Percentiles rank a stretch among this genome's conserved stretches.
Conservation (phyloP, 305 asterid species). For the Fraxinus angustifolia region DNA sequence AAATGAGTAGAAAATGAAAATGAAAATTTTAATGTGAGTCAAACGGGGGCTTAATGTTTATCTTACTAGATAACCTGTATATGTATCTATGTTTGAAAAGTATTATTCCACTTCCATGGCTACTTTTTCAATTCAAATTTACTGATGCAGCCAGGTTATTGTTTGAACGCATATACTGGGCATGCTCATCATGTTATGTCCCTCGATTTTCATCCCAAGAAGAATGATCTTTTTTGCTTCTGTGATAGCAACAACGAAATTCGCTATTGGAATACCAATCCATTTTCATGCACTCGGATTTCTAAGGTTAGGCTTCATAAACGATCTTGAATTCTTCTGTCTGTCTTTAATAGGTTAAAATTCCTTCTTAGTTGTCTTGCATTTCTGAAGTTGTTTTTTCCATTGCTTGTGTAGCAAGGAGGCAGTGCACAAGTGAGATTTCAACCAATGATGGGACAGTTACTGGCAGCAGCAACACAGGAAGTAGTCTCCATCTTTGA, state of each 20-base stretch:
- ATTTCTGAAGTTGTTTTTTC: constrained; percentile 13
- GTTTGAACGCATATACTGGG: constrained; percentile 72
- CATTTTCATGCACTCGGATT: constrained; percentile 67
- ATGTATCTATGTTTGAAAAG: background rate
- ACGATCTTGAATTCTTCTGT: background rate
- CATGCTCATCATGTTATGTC: constrained; percentile 79
- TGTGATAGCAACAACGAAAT: constrained; percentile 83
- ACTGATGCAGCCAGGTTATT: constrained; percentile 79
- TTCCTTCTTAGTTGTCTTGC: background rate
- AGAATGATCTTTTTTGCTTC: constrained; percentile 83
- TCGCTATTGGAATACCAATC: constrained; percentile 70
- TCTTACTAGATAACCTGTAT: background rate
- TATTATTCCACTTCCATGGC: background rate
- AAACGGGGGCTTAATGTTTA: background rate
- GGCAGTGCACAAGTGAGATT: constrained; percentile 95
- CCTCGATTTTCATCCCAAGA: constrained; percentile 93
- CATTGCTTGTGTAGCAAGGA: constrained; percentile 60
- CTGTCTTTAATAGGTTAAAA: background rate
- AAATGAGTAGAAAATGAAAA: no score
- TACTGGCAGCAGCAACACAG: constrained; percentile 88
- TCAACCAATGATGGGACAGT: constrained; percentile 72
- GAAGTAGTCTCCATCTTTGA: constrained; percentile 82
- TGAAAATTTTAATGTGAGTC: no score
- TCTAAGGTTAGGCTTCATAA: constrained; percentile 59
- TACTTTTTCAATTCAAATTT: constrained; percentile 24